Evolutionary conservation across 1,284 basidiomycete genomes (phyloP), one percentile per base, ranked within the genome.

Genomic region (Cryptococcus sp.): DNA sequence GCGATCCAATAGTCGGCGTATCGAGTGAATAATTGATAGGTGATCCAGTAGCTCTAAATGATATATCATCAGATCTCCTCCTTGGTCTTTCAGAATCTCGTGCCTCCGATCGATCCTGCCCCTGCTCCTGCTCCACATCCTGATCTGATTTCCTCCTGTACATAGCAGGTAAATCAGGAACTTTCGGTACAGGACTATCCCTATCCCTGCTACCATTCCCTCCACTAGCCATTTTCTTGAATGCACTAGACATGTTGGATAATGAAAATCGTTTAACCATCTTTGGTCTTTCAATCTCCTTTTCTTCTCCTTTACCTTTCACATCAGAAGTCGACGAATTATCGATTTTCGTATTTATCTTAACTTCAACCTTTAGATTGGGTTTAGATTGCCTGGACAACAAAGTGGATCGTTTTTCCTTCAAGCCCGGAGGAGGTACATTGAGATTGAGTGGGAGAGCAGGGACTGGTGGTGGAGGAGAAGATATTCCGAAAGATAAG

Each of bases 251-350:
- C 60, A 68, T 64, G 52, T 68, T 68, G 34, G 57, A 58, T 42
- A 68, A 44, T 1, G 60, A 62, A 53, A 68, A 68, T 11, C 62
- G 48, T 48, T 68, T 68, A 21, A 50, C 60, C 41, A 66, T 23
- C 31, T 23, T 23, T 4, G 43, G 43, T 14, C 22, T 55, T 7
- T 48, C 22, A 7, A 41, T 46, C 11, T 32, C 23, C 13, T 44
- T 23, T 19, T 43, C 14, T 28, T 28, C 11, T 11, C 32, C 22
- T 46, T 45, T 10, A 10, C 19, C 1, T 21, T 10, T 13, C 10
- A 23, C 13, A 25, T 50, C 21, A 28, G 28, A n/a, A n/a, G n/a
- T n/a, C n/a, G n/a, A n/a, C n/a, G n/a, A n/a, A n/a, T n/a, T n/a
- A n/a, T n/a, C n/a, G n/a, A n/a, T n/a, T 4, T 28, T 28, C 5